phyloP scores from a whole-genome alignment of 371 early-diverging fungal genomes.

The Saksenaea vasiformis region DNA sequence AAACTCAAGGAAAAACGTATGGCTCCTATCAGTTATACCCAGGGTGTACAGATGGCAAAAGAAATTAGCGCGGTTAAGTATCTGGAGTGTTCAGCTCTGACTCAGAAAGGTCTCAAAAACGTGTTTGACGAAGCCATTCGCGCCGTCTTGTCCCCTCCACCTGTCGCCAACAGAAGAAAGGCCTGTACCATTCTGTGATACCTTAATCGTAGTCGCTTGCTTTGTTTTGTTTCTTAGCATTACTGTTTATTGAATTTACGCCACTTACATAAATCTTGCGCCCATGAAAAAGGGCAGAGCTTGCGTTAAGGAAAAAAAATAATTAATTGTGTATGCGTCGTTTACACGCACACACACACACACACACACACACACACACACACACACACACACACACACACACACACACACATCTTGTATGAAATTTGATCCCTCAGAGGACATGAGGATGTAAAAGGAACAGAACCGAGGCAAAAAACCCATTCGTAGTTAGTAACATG shows the following conservation, averaged over 20 bases:
- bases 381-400: no score
- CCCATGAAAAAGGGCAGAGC: no score
- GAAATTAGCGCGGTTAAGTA: conserved; percentile 89
- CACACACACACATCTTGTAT: no score
- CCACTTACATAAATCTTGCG: no score
- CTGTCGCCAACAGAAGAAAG: conserved; percentile 63
- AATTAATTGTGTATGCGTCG: no score
- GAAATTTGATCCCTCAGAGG: no score
- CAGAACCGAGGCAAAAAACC: no score
- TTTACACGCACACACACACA: no score
- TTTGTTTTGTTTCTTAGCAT: neutral
- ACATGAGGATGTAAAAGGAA: no score
- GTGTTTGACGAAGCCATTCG: conserved; percentile 98
- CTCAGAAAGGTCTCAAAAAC: conserved; percentile 95
- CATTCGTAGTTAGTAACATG: no score
- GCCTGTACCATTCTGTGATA: conserved; percentile 73
- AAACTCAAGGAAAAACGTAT: conserved; percentile 82
- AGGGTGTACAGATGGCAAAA: conserved; percentile 87
- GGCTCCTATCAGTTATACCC: conserved; percentile 87
- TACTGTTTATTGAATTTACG: conserved; percentile 38
- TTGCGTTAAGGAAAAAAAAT: no score
- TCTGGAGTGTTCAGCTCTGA: conserved; percentile 96
- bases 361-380: no score
- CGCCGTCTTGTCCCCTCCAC: conserved; percentile 81
- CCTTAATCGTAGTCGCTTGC: neutral